A percentile compares a stretch with the other conserved stretches of the same genome.
These are phyloP conservation scores for Tolypocladium cylindrosporum DNA, from an alignment of 2,329 filamentous ascomycete genomes.

Conservation along the genomic window DNA sequence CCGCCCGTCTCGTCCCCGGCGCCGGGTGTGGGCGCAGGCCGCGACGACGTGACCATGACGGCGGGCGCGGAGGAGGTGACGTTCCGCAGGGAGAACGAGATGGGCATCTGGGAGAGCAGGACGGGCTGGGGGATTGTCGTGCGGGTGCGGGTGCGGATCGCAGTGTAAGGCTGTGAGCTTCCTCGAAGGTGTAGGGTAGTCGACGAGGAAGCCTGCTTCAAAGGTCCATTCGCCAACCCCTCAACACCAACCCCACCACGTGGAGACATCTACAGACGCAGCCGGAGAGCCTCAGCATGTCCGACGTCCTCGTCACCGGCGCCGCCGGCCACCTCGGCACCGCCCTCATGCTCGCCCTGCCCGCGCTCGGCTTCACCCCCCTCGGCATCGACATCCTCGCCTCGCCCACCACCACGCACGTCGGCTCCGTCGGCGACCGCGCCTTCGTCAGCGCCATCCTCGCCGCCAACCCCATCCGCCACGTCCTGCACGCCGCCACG, in stretches of 20 bases:
- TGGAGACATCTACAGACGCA: too few relatives aligned
- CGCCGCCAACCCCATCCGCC: slow-evolving; percentile 19
- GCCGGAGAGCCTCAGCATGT: background rate
- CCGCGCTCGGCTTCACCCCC: slow-evolving; percentile 26
- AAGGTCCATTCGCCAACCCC: too few relatives aligned
- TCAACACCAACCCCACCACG: too few relatives aligned
- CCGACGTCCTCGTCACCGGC: slow-evolving; percentile 33
- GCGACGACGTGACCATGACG: slow-evolving; percentile 25
- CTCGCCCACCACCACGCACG: slow-evolving; percentile 22
- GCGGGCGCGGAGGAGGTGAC: slow-evolving; percentile 36
- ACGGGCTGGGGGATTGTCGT: slow-evolving; percentile 41
- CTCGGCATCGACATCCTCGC: slow-evolving; percentile 33
- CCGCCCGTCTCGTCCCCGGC: background rate
- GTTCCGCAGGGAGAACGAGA: slow-evolving; percentile 39
- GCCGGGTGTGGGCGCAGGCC: background rate
- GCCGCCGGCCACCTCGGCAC: slow-evolving; percentile 35
- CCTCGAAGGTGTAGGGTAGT: background rate
- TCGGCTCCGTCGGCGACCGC: slow-evolving; percentile 27
- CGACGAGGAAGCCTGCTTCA: too few relatives aligned
- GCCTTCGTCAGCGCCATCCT: slow-evolving; percentile 22
- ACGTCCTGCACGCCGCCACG: slow-evolving; percentile 34
- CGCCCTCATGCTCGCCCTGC: slow-evolving; percentile 33
- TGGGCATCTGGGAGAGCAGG: slow-evolving; percentile 41
- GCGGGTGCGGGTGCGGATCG: slow-evolving; percentile 23
- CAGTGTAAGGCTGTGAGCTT: background rate